phyloP scores from a whole-genome alignment of 495 filamentous ascomycete genomes.

The Emericellopsis terricola region DNA sequence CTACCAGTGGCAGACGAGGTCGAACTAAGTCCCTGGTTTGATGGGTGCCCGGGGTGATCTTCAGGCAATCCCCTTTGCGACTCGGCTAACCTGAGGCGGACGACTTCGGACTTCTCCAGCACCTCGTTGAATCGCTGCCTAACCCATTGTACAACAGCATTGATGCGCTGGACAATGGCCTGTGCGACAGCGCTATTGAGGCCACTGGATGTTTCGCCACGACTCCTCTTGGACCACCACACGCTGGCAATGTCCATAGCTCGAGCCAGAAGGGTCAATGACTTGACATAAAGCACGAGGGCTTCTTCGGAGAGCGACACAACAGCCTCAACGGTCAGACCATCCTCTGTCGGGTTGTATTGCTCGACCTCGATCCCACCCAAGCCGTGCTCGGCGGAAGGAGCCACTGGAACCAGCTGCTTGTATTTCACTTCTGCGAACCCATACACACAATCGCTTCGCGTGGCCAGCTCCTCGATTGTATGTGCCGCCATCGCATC shows the following conservation, averaged over 20 bases:
- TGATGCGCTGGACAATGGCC: conserved; percentile 57
- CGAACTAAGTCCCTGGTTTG: conserved; percentile 37
- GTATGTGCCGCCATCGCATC: conserved; percentile 58
- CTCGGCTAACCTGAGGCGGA: conserved; percentile 69
- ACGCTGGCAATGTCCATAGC: conserved; percentile 91
- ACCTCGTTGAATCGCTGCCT: conserved; percentile 90
- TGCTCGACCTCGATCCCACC: conserved; percentile 33
- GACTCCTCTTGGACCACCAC: conserved; percentile 75
- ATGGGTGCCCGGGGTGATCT: conserved; percentile 74
- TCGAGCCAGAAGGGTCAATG: conserved; percentile 68
- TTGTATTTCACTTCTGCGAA: conserved; percentile 98
- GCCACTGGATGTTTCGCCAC: conserved; percentile 36
- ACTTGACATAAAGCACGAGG: conserved; percentile 88
- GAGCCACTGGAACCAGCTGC: conserved; percentile 75
- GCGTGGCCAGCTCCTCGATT: conserved; percentile 80
- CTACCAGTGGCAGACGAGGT: conserved; percentile 29
- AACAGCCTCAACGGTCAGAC: conserved; percentile 68
- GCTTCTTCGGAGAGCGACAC: conserved; percentile 86
- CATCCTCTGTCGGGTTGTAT: conserved; percentile 33
- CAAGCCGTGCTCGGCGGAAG: conserved; percentile 52
- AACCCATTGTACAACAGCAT: conserved; percentile 88
- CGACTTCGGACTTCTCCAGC: conserved; percentile 83
- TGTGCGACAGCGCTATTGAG: conserved; percentile 21
- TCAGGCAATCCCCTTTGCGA: conserved; percentile 68
- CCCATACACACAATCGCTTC: conserved; percentile 87